Evolutionary conservation across 768 basidiomycete species (phyloP).

Genomic region (Amanita pseudoporphyria): DNA sequence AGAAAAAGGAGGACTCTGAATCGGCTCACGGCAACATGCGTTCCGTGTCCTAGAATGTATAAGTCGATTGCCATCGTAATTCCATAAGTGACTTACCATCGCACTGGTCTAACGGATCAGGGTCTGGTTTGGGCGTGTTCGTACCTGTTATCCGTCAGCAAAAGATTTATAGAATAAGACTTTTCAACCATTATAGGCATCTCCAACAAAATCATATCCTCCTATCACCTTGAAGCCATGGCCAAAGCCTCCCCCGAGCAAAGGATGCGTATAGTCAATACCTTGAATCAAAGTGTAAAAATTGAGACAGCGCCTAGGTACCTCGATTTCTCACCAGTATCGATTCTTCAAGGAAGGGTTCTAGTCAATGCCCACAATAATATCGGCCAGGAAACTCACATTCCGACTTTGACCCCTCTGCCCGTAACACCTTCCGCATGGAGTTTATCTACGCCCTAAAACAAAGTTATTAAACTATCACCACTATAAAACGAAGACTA

Average conservation of each 20-base stretch:
- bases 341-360: slow-evolving; percentile 33
- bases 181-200: slow-evolving; percentile 21
- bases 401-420: slow-evolving; percentile 63
- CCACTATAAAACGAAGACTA: slow-evolving; percentile 9
- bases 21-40: slow-evolving; percentile 5
- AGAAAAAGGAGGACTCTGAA: too few relatives aligned
- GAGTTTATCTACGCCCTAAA: slow-evolving; percentile 53
- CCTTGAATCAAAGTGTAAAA: slow-evolving; percentile 15
- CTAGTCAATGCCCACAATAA: background rate
- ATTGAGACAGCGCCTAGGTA: background rate
- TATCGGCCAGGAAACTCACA: slow-evolving; percentile 26
- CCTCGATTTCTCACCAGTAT: slow-evolving; percentile 23
- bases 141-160: background rate
- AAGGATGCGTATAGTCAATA: slow-evolving; percentile 35
- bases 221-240: slow-evolving; percentile 28
- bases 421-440: too few relatives aligned
- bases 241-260: slow-evolving; percentile 29
- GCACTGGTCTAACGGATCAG: slow-evolving; percentile 6
- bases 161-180: background rate
- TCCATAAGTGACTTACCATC: slow-evolving; percentile 4
- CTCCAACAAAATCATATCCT: slow-evolving; percentile 33
- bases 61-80: background rate
- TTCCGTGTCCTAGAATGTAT: slow-evolving; percentile 5
- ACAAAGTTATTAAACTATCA: background rate
- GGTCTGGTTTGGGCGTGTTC: background rate